Conservation (phyloP, 345 rosid species). For the Geranium brycei region DNA sequence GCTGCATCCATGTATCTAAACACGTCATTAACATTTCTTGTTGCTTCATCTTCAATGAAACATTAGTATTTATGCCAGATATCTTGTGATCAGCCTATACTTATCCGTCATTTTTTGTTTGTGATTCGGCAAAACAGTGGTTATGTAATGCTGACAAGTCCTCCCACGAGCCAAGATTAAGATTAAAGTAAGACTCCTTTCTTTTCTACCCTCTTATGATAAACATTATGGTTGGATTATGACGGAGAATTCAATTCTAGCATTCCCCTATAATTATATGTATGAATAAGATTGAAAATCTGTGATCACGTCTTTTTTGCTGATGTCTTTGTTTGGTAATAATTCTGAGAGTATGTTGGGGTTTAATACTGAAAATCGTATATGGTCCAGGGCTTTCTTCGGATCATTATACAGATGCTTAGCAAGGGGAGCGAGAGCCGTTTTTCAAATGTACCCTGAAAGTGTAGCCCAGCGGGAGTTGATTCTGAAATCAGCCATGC, state of each 20-base stretch:
- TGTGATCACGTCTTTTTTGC: neutral
- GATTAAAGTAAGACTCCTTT: slow-evolving; percentile 57
- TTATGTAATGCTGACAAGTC: slow-evolving; percentile 96
- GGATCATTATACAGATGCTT: slow-evolving; percentile 69
- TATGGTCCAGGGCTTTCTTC: slow-evolving; percentile 59
- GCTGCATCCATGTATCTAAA: neutral
- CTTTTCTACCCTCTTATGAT: neutral
- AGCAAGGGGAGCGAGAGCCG: slow-evolving; percentile 89
- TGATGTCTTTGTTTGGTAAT: neutral
- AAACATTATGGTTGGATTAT: too few species aligned
- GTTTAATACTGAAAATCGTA: neutral
- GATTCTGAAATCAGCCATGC: slow-evolving; percentile 69
- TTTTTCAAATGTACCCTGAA: slow-evolving; percentile 83
- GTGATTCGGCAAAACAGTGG: slow-evolving; percentile 37
- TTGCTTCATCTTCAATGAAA: neutral
- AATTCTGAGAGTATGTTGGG: neutral
- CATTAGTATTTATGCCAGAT: neutral
- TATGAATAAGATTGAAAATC: neutral
- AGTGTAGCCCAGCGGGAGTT: slow-evolving; percentile 68
- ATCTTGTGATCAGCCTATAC: neutral
- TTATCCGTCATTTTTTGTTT: neutral
- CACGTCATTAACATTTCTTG: neutral
- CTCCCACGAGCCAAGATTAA: slow-evolving; percentile 72
- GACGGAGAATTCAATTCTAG: neutral
- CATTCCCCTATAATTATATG: neutral